Conservation (phyloP, 2,329 filamentous ascomycete species). For the Didymella glomerata region DNA sequence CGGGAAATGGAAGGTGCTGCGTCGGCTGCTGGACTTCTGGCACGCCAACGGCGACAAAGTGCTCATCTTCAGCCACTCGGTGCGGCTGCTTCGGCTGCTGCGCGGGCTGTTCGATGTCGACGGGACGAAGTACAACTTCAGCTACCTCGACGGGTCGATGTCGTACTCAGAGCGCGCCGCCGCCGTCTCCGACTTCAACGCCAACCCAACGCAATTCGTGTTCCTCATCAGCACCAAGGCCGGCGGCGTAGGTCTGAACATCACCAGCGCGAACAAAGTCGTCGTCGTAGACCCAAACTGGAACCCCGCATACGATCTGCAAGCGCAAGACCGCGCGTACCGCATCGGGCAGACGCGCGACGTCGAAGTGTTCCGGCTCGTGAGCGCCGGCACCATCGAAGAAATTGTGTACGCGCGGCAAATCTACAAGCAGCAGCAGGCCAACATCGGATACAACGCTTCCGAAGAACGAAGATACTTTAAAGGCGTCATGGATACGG, state of each 20-base stretch:
- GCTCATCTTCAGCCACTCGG: conserved; percentile 92
- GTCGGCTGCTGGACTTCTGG: conserved; percentile 89
- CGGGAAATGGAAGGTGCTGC: conserved; percentile 94
- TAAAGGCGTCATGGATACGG: conserved; percentile 87
- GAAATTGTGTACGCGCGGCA: conserved; percentile 97
- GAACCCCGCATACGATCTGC: conserved; percentile 94
- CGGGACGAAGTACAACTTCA: conserved; percentile 78
- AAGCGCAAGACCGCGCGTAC: conserved; percentile 96
- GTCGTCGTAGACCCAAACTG: conserved; percentile 97
- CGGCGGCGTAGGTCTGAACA: conserved; percentile 93
- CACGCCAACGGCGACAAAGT: conserved; percentile 91
- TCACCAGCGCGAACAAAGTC: conserved; percentile 97
- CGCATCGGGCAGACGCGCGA: conserved; percentile 92
- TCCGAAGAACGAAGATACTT: conserved; percentile 94
- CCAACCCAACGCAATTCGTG: conserved; percentile 85
- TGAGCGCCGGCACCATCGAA: conserved; percentile 91
- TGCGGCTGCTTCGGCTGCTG: conserved; percentile 83
- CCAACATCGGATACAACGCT: conserved; percentile 95
- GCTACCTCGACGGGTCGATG: conserved; percentile 87
- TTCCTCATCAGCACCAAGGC: conserved; percentile 95
- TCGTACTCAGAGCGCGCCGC: conserved; percentile 82
- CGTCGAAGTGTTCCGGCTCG: conserved; percentile 92
- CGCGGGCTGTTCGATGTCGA: conserved; percentile 87
- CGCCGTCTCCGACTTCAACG: conserved; percentile 90
- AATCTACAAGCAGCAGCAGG: conserved; percentile 99